phyloP scores from a whole-genome alignment of 148 eudicot genomes.

The Vaccinium myrtillus region DNA sequence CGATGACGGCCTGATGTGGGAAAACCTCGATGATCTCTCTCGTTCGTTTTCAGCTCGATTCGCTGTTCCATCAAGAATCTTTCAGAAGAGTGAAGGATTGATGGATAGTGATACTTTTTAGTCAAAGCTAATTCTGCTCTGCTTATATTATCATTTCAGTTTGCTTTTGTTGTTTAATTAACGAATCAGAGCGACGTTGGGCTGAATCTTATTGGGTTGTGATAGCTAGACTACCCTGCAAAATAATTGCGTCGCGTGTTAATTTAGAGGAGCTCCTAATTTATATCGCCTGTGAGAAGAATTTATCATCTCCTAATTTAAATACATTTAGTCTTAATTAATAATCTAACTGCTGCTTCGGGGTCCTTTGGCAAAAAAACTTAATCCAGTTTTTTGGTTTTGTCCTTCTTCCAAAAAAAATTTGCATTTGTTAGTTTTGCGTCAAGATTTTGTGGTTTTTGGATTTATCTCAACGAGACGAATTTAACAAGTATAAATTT shows the following conservation, averaged over 20 bases:
- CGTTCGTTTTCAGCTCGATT: conserved; percentile 68
- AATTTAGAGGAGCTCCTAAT: too few relatives aligned
- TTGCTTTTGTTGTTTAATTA: neutral
- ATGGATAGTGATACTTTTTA: neutral
- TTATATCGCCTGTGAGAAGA: too few relatives aligned
- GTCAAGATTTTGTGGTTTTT: too few relatives aligned
- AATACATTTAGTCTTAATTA: too few relatives aligned
- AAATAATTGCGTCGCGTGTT: neutral
- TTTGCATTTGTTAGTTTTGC: too few relatives aligned
- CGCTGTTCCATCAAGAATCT: conserved; percentile 42
- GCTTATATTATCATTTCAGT: neutral
- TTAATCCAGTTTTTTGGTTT: too few relatives aligned
- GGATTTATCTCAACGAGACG: too few relatives aligned
- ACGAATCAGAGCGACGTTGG: neutral
- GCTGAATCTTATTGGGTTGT: neutral
- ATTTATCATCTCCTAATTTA: neutral
- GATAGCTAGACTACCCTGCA: neutral
- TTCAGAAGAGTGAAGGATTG: conserved; percentile 11
- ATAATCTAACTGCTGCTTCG: too few relatives aligned
- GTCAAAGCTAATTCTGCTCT: neutral
- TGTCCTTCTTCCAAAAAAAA: too few relatives aligned
- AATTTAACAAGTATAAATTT: too few relatives aligned
- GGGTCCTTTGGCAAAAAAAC: too few relatives aligned
- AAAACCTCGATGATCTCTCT: conserved; percentile 42
- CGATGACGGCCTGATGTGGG: conserved; percentile 35